A percentile compares a stretch with the other conserved stretches of the same genome.
These are phyloP conservation scores for Botryotinia calthae DNA, from an alignment of 2,329 filamentous ascomycete genomes.

Conservation along the genomic window DNA sequence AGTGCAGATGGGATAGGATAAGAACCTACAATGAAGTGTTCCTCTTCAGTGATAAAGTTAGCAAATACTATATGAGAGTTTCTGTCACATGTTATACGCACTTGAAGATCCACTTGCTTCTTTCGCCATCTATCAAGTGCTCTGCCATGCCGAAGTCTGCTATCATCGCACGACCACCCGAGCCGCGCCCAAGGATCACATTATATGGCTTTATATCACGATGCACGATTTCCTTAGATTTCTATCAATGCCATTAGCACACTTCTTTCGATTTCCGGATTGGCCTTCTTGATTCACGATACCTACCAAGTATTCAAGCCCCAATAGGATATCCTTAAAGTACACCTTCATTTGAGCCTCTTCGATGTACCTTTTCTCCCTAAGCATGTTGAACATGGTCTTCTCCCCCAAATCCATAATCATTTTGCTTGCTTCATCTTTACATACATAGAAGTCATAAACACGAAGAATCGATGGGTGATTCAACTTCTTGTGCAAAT, in stretches of 20 bases:
- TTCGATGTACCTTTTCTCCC: neutral
- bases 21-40: neutral
- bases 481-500: neutral
- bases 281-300: neutral
- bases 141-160: neutral
- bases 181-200: neutral
- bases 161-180: neutral
- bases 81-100: neutral
- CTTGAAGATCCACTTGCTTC: accelerated
- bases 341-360: neutral
- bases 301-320: neutral
- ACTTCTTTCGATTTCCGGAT: neutral
- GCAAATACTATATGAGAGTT: neutral
- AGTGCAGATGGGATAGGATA: neutral
- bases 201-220: neutral
- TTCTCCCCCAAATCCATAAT: neutral
- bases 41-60: neutral
- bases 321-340: neutral
- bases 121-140: neutral
- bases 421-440: neutral
- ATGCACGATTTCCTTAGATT: neutral
- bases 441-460: neutral
- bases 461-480: neutral
- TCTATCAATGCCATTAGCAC: neutral
- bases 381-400: neutral